Evolutionary conservation across 768 basidiomycete species (phyloP).

Genomic region (Tylopilus felleus): DNA sequence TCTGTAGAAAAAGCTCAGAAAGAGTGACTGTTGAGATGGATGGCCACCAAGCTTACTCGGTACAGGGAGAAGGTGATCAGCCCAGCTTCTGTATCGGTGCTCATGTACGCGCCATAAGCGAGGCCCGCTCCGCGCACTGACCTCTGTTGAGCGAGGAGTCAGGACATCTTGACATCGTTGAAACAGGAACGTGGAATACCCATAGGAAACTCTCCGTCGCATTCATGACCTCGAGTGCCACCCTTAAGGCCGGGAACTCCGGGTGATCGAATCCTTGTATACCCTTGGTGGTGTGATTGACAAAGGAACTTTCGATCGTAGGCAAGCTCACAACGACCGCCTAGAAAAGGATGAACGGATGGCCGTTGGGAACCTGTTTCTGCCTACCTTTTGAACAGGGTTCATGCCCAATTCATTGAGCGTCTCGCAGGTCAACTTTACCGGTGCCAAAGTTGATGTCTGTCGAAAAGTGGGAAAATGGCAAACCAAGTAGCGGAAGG

Average conservation of each 20-base stretch:
- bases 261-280: constrained; percentile 78
- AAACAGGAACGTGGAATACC: constrained; percentile 43
- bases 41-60: constrained; percentile 46
- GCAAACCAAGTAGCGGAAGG: neutral
- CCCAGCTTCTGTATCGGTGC: constrained; percentile 75
- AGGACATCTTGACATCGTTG: constrained; percentile 4
- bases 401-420: constrained; percentile 73
- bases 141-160: constrained; percentile 43
- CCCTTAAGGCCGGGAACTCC: constrained; percentile 78
- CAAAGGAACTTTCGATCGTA: constrained; percentile 92
- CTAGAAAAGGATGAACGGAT: constrained; percentile 35
- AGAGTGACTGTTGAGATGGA: neutral
- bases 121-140: constrained; percentile 92
- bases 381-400: constrained; percentile 63
- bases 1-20: constrained; percentile 42
- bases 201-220: constrained; percentile 94
- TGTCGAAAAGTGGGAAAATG: constrained; percentile 22
- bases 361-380: neutral
- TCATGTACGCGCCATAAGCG: constrained; percentile 86
- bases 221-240: constrained; percentile 86
- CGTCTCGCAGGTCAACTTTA: constrained; percentile 63
- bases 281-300: constrained; percentile 71
- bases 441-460: constrained; percentile 56
- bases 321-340: constrained; percentile 85
- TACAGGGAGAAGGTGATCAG: constrained; percentile 74